Evolutionary conservation across 2,329 filamentous ascomycete genomes (phyloP).

Genomic region (Talaromyces sp.): DNA sequence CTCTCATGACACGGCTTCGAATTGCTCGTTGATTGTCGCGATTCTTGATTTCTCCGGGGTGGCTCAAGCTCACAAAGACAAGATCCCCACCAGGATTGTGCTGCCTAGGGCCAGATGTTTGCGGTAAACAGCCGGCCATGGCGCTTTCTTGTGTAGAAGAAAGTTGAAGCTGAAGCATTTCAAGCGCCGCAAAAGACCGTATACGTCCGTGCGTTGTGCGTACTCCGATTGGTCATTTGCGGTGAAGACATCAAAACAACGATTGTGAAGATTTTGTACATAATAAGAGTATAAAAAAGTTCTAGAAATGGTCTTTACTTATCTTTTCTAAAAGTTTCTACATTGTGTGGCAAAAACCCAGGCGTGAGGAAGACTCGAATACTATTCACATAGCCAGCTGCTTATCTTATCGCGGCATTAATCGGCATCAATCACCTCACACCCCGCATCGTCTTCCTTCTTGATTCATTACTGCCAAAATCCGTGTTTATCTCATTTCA

Average conservation of each 20-base stretch:
- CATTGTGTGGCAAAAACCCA: neutral
- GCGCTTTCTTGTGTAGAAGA: neutral
- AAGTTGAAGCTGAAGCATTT: neutral
- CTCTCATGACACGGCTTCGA: slow-evolving; percentile 14
- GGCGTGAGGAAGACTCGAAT: neutral
- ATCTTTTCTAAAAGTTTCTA: neutral
- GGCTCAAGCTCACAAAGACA: slow-evolving; percentile 11
- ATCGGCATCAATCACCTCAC: neutral
- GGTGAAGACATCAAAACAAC: neutral
- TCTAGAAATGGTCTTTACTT: neutral
- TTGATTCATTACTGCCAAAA: neutral
- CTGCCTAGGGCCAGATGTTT: neutral
- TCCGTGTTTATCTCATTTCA: neutral
- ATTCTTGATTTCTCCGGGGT: slow-evolving; percentile 11
- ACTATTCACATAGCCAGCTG: neutral
- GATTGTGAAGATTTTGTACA: neutral
- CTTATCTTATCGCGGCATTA: neutral
- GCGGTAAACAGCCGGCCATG: neutral
- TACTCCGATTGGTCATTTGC: neutral
- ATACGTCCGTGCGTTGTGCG: neutral
- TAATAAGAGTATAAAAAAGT: neutral
- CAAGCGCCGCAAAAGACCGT: neutral
- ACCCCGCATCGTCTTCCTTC: neutral
- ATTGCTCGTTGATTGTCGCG: slow-evolving; percentile 11
- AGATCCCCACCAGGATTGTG: neutral